phyloP scores from a whole-genome alignment of 768 basidiomycete species.

The Boletus subcaerulescens region DNA sequence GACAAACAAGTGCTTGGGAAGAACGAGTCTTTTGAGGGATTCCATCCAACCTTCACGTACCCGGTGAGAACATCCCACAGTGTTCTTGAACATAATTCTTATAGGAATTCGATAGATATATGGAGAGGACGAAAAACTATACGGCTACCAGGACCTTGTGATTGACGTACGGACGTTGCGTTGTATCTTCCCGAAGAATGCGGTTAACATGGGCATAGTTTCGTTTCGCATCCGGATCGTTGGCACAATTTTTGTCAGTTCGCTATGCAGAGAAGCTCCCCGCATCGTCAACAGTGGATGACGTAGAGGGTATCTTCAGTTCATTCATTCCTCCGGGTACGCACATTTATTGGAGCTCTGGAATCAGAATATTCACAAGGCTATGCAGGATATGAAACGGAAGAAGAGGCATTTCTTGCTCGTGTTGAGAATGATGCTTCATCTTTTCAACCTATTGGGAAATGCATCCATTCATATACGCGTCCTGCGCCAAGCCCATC shows the following conservation, averaged over 20 bases:
- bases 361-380: background rate
- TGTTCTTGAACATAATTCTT: background rate
- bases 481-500: conserved; percentile 44
- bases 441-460: conserved; percentile 74
- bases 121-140: conserved; percentile 95
- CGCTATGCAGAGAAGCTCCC: conserved; percentile 64
- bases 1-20: conserved; percentile 58
- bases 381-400: conserved; percentile 62
- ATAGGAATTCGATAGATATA: conserved; percentile 59
- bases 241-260: conserved; percentile 72
- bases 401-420: conserved; percentile 61
- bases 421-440: conserved; percentile 76
- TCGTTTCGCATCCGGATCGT: conserved; percentile 83
- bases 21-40: conserved; percentile 60
- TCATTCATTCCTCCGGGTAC: conserved; percentile 75
- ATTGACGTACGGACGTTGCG: conserved; percentile 65
- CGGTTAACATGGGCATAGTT: conserved; percentile 45
- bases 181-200: background rate
- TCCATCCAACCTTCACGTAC: conserved; percentile 91
- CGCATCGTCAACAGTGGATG: conserved; percentile 71
- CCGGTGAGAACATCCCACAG: conserved; percentile 55
- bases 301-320: conserved; percentile 74
- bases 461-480: conserved; percentile 73
- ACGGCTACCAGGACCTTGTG: conserved; percentile 82
- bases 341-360: background rate